A percentile compares a stretch with the other conserved stretches of the same genome.
These are phyloP conservation scores for Mallotus japonicus DNA, from an alignment of 441 rosid species.

Conservation along the genomic window DNA sequence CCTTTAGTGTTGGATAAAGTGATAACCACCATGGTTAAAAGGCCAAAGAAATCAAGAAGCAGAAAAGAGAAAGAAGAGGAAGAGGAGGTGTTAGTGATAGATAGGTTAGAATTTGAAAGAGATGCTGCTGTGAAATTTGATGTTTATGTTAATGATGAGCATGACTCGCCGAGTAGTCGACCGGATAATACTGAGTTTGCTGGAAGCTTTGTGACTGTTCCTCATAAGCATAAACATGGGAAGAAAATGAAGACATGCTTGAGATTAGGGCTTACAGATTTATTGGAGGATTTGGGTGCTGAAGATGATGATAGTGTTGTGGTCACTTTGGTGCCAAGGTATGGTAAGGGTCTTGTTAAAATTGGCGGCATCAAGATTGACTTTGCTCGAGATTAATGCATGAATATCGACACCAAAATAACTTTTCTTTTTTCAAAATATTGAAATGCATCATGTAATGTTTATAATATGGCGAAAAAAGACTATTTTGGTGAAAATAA, in stretches of 20 bases:
- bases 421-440: too few species aligned
- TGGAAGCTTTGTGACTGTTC: slow-evolving; percentile 56
- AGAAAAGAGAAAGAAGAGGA: slow-evolving; percentile 52
- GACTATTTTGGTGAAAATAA: too few species aligned
- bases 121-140: slow-evolving; percentile 44
- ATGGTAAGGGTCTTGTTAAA: slow-evolving; percentile 31
- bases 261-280: slow-evolving; percentile 46
- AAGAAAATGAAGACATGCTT: slow-evolving; percentile 41
- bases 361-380: slow-evolving; percentile 50
- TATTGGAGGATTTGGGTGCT: slow-evolving; percentile 51
- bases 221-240: slow-evolving; percentile 45
- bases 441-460: too few species aligned
- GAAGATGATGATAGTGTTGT: slow-evolving; percentile 54
- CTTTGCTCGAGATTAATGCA: slow-evolving; percentile 28
- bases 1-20: slow-evolving; percentile 40
- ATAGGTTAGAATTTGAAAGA: slow-evolving; percentile 41
- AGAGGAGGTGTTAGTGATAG: slow-evolving; percentile 51
- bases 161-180: slow-evolving; percentile 18
- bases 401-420: background rate
- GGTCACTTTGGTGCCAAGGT: slow-evolving; percentile 55
- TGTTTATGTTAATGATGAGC: slow-evolving; percentile 50
- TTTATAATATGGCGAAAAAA: too few species aligned
- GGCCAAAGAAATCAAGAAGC: slow-evolving; percentile 58
- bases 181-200: slow-evolving; percentile 52
- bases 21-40: slow-evolving; percentile 31